These are phyloP conservation scores for Haberlea rhodopensis DNA, from an alignment of 257 asterid species.

Conservation along the genomic window DNA sequence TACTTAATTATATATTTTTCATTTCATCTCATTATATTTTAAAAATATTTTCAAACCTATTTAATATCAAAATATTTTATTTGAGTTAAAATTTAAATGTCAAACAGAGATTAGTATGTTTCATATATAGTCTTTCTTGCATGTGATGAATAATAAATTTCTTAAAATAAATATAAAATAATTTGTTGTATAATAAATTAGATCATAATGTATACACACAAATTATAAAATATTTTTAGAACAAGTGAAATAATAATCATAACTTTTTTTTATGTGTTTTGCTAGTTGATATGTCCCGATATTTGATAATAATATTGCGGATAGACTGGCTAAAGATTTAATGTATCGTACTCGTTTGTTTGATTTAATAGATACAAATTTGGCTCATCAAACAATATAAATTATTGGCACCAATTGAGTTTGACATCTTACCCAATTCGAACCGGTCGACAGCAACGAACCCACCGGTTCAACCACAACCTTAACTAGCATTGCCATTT, in stretches of 20 bases:
- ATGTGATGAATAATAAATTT: neutral
- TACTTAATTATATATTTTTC: no score
- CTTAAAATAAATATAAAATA: neutral
- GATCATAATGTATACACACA: neutral
- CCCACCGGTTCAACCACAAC: neutral
- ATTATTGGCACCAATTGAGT: slow-evolving; percentile 22
- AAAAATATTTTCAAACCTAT: neutral
- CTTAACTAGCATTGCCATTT: neutral
- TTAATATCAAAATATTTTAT: neutral
- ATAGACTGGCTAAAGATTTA: no score
- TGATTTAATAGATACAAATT: slow-evolving; percentile 14
- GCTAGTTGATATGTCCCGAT: no score
- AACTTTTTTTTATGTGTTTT: no score
- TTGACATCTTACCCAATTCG: slow-evolving; percentile 32
- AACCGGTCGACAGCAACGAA: slow-evolving; percentile 21
- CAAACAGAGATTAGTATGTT: neutral
- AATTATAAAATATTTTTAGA: neutral
- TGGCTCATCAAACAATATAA: neutral
- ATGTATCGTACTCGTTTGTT: no score
- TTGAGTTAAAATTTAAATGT: neutral
- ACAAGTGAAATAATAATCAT: no score
- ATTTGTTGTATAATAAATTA: no score
- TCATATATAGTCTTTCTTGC: neutral
- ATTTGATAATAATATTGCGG: no score
- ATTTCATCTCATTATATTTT: no score